Evolutionary conservation across 2,329 filamentous ascomycete genomes (phyloP).

Genomic region (Diaporthe sp.): DNA sequence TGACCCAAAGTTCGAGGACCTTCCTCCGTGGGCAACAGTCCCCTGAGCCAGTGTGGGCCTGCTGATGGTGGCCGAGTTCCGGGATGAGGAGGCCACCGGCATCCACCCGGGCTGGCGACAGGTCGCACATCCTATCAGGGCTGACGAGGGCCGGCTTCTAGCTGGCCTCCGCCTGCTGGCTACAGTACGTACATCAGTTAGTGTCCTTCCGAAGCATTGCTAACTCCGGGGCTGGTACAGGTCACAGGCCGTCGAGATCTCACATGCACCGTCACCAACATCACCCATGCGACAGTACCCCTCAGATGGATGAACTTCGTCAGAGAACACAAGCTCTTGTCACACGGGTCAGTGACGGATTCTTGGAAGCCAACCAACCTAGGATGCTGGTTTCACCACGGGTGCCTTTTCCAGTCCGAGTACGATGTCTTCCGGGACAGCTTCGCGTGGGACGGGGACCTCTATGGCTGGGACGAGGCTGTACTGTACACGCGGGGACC

Average conservation of each 20-base stretch:
- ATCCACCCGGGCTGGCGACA: slow-evolving; percentile 39
- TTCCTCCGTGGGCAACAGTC: slow-evolving; percentile 24
- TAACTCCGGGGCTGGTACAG: neutral
- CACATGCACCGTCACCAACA: slow-evolving; percentile 3
- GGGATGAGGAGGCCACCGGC: neutral
- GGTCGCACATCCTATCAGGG: slow-evolving; percentile 35
- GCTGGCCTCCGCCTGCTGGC: slow-evolving; percentile 34
- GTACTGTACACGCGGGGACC: slow-evolving; percentile 28
- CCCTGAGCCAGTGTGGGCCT: slow-evolving; percentile 31
- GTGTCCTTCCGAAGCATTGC: neutral
- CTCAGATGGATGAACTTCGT: slow-evolving; percentile 14
- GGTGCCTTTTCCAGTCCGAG: slow-evolving; percentile 5
- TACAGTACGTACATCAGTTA: neutral
- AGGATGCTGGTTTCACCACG: slow-evolving; percentile 37
- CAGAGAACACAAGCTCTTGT: slow-evolving; percentile 4
- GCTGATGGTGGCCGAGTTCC: slow-evolving; percentile 36
- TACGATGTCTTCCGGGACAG: slow-evolving; percentile 14
- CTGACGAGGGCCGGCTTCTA: slow-evolving; percentile 32
- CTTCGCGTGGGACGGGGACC: slow-evolving; percentile 37
- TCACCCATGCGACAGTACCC: slow-evolving; percentile 32
- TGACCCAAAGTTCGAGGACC: slow-evolving; percentile 15
- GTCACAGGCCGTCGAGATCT: slow-evolving; percentile 5
- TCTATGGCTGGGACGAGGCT: slow-evolving; percentile 40
- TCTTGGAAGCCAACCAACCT: slow-evolving; percentile 39
- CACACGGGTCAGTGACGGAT: slow-evolving; percentile 29